Conservation (phyloP, 2,329 filamentous ascomycete genomes). For the Myriosclerotinia duriaeana region DNA sequence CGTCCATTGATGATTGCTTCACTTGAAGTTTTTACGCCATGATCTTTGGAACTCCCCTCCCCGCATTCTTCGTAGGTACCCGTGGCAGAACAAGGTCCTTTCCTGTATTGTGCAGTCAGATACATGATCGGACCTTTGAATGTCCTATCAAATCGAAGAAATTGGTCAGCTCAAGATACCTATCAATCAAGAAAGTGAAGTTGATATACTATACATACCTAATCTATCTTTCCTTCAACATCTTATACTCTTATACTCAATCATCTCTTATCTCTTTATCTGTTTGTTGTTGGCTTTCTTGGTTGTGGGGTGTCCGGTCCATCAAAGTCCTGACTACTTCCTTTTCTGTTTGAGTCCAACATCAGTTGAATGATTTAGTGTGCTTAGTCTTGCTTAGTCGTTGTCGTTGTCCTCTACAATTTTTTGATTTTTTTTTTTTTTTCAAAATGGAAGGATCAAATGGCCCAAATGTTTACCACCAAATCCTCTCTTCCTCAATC, state of each 20-base stretch:
- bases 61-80: conserved; percentile 7
- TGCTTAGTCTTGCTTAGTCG: conserved; percentile 4
- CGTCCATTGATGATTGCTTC: conserved; percentile 21
- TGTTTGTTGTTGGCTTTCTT: not conserved
- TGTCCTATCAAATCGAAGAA: not conserved
- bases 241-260: not conserved
- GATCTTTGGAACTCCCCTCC: conserved; percentile 12
- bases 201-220: not conserved
- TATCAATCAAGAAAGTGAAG: not conserved
- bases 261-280: not conserved
- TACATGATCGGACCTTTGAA: conserved; percentile 12
- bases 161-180: not conserved
- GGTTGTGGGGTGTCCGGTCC: not conserved
- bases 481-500: not conserved
- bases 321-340: not conserved
- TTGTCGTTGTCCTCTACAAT: not conserved
- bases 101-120: conserved; percentile 3
- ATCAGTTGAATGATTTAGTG: not conserved
- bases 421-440: not conserved
- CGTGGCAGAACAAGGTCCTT: conserved; percentile 7
- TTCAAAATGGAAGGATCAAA: conserved; percentile 22
- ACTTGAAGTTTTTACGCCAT: conserved; percentile 21
- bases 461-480: conserved; percentile 4
- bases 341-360: not conserved
- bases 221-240: not conserved